These are phyloP conservation scores for Saccharomycopsis babjevae DNA, from an alignment of 805 yeast species.

Conservation along the genomic window DNA sequence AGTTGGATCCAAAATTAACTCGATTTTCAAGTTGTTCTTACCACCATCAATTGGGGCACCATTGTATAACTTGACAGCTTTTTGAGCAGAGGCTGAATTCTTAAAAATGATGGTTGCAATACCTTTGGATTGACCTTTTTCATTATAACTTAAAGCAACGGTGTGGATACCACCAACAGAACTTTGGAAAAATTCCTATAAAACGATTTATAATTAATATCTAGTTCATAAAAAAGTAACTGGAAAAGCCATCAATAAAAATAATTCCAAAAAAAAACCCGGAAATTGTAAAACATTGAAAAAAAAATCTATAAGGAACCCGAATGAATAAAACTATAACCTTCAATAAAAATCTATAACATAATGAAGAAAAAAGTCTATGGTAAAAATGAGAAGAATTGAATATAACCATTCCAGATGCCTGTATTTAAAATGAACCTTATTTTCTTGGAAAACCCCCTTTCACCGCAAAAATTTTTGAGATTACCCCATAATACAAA, in stretches of 20 bases:
- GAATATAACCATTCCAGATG: background rate
- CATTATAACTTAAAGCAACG: constrained; percentile 69
- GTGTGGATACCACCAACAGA: constrained; percentile 78
- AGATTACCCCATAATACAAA: background rate
- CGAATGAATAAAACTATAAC: background rate
- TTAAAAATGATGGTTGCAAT: constrained; percentile 79
- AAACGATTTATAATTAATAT: background rate
- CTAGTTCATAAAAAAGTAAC: background rate
- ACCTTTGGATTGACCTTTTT: constrained; percentile 85
- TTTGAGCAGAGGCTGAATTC: constrained; percentile 55
- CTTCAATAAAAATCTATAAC: background rate
- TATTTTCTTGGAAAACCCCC: background rate
- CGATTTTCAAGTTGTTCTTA: constrained; percentile 60
- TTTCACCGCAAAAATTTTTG: background rate
- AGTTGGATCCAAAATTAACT: constrained; percentile 77
- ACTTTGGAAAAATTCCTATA: constrained; percentile 77
- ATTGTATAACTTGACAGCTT: constrained; percentile 75
- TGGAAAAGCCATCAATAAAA: background rate
- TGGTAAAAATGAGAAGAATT: background rate
- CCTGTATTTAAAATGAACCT: background rate
- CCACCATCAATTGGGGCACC: constrained; percentile 94
- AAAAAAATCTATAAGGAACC: background rate
- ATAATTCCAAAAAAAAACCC: background rate
- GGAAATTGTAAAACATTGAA: background rate
- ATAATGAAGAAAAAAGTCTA: background rate